Percentiles rank a stretch among this genome's conserved stretches.
phyloP scores from a whole-genome alignment of 495 filamentous ascomycete genomes.

The Podospora pseudopauciseta region DNA sequence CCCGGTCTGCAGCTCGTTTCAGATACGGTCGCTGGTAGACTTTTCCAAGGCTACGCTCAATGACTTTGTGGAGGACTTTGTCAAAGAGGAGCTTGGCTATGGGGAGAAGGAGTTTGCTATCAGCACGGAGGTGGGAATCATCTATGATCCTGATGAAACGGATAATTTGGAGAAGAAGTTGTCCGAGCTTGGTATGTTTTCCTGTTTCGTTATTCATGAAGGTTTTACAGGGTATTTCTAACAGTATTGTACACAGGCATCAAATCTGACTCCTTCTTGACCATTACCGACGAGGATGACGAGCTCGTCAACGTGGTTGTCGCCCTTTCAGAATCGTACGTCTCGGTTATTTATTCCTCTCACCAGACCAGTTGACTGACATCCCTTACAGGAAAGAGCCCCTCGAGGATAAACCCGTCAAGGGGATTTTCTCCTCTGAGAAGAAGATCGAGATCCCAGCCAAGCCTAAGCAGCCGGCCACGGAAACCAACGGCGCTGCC shows the following conservation, averaged over 20 bases:
- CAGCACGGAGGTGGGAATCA: conserved; percentile 62
- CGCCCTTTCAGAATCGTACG: conserved; percentile 52
- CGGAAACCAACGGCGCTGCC: conserved; percentile 33
- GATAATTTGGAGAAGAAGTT: conserved; percentile 81
- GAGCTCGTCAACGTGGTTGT: conserved; percentile 84
- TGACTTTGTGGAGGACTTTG: conserved; percentile 72
- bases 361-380: conserved; percentile 8
- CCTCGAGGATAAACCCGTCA: conserved; percentile 39
- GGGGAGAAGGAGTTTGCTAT: conserved; percentile 75
- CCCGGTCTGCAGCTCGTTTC: conserved; percentile 72
- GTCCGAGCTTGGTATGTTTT: conserved; percentile 62
- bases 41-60: conserved; percentile 71
- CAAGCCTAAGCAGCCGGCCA: conserved; percentile 38
- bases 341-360: neutral
- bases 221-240: conserved; percentile 21
- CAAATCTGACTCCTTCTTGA: conserved; percentile 70
- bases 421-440: conserved; percentile 21
- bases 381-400: conserved; percentile 30
- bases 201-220: neutral
- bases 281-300: conserved; percentile 79
- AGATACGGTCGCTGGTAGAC: conserved; percentile 63
- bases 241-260: conserved; percentile 39
- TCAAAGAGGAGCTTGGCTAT: conserved; percentile 70
- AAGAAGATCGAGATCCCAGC: conserved; percentile 44
- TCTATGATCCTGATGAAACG: conserved; percentile 86